Base-by-base conservation (phyloP, 139 green algal genomes). In the Chlorella sp. region DNA sequence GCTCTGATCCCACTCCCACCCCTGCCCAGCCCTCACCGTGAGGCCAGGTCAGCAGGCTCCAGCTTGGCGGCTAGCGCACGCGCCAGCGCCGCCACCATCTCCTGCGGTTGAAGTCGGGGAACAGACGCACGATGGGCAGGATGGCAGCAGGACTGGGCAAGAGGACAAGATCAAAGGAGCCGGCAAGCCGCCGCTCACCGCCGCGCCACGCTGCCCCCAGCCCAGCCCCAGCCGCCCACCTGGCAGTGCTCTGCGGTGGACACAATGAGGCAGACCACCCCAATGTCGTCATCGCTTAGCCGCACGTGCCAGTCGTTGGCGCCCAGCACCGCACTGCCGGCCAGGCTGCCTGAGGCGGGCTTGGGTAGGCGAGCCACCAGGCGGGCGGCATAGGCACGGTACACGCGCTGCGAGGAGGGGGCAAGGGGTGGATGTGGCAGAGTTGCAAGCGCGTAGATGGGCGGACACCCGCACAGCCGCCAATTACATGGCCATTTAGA, bases 161-260 rank as follows among this genome's bases (percentile, higher is more conserved):
- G n/a, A n/a, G n/a, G n/a, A n/a, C n/a, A n/a, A n/a, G n/a, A n/a
- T n/a, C n/a, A n/a, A n/a, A n/a, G n/a, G n/a, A n/a, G n/a, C n/a
- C n/a, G n/a, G n/a, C n/a, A n/a, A n/a, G n/a, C n/a, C n/a, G n/a
- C n/a, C n/a, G n/a, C n/a, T n/a, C n/a, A n/a, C n/a, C n/a, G n/a
- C n/a, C n/a, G n/a, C n/a, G n/a, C n/a, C n/a, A n/a, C n/a, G n/a
- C n/a, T n/a, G n/a, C n/a, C n/a, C n/a, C n/a, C n/a, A n/a, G n/a
- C n/a, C n/a, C n/a, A n/a, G n/a, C n/a, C n/a, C n/a, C 51, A 23
- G 12, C 51, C 51, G 21, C 51, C 51, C 51, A 60, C 51, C 51
- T 88, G 78, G 92, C 97, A 99, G 88, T 98, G 98, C 84, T 99
- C 96, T 1, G 94, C 93, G 11, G 96, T 99, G 88, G 94, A 94